These are phyloP conservation scores for Ogataea saltuana DNA, from an alignment of 805 yeast genomes.

Conservation along the genomic window DNA sequence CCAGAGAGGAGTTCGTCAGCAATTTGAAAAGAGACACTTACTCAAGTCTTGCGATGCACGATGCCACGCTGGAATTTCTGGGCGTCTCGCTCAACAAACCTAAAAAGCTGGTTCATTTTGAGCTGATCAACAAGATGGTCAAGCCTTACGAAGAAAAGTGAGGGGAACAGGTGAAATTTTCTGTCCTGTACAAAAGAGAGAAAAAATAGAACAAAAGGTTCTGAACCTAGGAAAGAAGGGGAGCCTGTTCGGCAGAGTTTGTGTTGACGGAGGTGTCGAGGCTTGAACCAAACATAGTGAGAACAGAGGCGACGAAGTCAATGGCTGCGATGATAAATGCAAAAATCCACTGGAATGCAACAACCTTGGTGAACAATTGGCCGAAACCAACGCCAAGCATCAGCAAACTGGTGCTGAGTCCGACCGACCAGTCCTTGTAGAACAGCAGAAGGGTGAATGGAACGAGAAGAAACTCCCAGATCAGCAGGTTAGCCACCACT, in stretches of 20 bases:
- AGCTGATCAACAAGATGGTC: slow-evolving; percentile 43
- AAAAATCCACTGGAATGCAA: slow-evolving; percentile 86
- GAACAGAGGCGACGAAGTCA: slow-evolving; percentile 51
- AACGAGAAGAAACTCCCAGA: slow-evolving; percentile 75
- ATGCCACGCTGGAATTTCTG: slow-evolving; percentile 52
- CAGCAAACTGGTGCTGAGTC: slow-evolving; percentile 57
- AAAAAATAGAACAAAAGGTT: not conserved
- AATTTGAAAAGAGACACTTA: slow-evolving; percentile 70
- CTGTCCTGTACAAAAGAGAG: not conserved
- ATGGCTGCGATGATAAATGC: slow-evolving; percentile 66
- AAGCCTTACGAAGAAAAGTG: slow-evolving; percentile 24
- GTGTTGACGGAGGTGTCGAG: slow-evolving; percentile 14
- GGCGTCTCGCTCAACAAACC: slow-evolving; percentile 54
- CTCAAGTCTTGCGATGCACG: slow-evolving; percentile 61
- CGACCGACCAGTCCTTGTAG: slow-evolving; percentile 72
- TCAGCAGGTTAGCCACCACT: slow-evolving; percentile 66
- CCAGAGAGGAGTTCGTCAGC: slow-evolving; percentile 65
- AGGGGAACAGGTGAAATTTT: not conserved
- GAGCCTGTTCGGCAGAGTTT: slow-evolving; percentile 36
- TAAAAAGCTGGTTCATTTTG: slow-evolving; percentile 31
- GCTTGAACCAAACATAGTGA: slow-evolving; percentile 45
- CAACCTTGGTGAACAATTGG: slow-evolving; percentile 64
- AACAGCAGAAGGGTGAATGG: slow-evolving; percentile 59
- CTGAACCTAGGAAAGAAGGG: slow-evolving; percentile 28
- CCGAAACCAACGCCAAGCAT: slow-evolving; percentile 68